Conservation (phyloP, 768 basidiomycete genomes). For the Trametes elegans region DNA sequence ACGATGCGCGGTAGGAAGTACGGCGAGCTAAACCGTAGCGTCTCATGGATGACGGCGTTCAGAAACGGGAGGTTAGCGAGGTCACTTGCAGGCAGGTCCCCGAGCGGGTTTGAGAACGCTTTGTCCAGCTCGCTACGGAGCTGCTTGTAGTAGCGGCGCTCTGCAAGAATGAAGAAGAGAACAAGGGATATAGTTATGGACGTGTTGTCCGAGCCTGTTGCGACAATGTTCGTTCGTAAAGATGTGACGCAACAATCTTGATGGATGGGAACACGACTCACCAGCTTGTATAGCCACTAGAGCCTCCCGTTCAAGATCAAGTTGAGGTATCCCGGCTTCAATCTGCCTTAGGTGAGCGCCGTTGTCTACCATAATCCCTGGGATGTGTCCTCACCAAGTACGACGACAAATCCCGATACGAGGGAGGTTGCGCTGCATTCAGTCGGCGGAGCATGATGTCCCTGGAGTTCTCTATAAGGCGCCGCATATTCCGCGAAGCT, state of each 20-base stretch:
- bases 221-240: neutral
- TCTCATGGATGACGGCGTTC: conserved; percentile 34
- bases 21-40: conserved; percentile 32
- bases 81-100: conserved; percentile 11
- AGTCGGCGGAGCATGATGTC: conserved; percentile 18
- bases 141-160: conserved; percentile 19
- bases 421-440: conserved; percentile 13
- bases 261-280: neutral
- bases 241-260: too few species aligned
- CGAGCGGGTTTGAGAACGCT: conserved; percentile 23
- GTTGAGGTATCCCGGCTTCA: conserved; percentile 7
- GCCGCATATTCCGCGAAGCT: conserved; percentile 15
- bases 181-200: conserved; percentile 24
- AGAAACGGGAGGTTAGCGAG: conserved; percentile 34
- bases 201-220: conserved; percentile 34
- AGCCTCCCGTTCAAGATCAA: conserved; percentile 22
- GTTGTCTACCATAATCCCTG: too few species aligned
- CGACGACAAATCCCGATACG: conserved; percentile 16
- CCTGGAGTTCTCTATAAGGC: conserved; percentile 16
- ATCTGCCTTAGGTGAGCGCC: too few species aligned
- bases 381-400: too few species aligned
- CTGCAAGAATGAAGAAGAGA: conserved; percentile 29
- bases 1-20: conserved; percentile 32
- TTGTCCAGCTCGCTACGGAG: conserved; percentile 31
- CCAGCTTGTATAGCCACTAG: conserved; percentile 24